A percentile compares a stretch with the other conserved stretches of the same genome.
Conservation (phyloP, 2,329 filamentous ascomycete genomes). For the Trichocomaceae sp. region DNA sequence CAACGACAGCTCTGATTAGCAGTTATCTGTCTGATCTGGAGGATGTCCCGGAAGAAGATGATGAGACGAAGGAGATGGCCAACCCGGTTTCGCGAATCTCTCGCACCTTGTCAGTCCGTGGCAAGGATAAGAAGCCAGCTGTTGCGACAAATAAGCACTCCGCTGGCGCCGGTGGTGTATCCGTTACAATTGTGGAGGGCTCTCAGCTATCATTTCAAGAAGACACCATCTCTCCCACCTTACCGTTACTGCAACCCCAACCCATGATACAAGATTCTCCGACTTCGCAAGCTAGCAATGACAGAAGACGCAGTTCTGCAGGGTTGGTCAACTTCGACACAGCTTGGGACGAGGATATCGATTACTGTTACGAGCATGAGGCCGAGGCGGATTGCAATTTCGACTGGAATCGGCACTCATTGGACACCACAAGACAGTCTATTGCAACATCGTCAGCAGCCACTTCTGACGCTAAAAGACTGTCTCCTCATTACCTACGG, state of each 20-base stretch:
- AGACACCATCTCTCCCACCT: conserved; percentile 38
- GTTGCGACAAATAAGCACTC: conserved; percentile 11
- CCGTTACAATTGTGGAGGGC: conserved; percentile 25
- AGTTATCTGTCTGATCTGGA: conserved; percentile 35
- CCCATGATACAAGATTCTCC: conserved; percentile 15
- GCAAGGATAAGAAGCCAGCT: conserved; percentile 16
- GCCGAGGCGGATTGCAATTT: conserved; percentile 56
- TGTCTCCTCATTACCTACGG: conserved; percentile 11
- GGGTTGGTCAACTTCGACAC: conserved; percentile 27
- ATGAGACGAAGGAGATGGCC: conserved; percentile 25
- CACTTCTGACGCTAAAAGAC: conserved; percentile 12
- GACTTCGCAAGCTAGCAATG: conserved; percentile 16
- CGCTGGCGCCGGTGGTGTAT: conserved; percentile 21
- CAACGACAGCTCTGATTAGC: conserved; percentile 34
- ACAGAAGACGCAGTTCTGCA: conserved; percentile 15
- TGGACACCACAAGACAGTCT: conserved; percentile 25
- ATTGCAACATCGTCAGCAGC: background rate
- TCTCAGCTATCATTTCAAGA: conserved; percentile 39
- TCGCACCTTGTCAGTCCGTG: conserved; percentile 12
- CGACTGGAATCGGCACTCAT: conserved; percentile 45
- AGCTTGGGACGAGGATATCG: conserved; percentile 58
- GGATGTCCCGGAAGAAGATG: conserved; percentile 42
- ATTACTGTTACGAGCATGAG: conserved; percentile 56
- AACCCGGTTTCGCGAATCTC: conserved; percentile 10
- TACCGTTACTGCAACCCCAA: conserved; percentile 26